These are phyloP conservation scores for Tetrapisispora arboricola DNA, from an alignment of 805 yeast species.

Conservation along the genomic window DNA sequence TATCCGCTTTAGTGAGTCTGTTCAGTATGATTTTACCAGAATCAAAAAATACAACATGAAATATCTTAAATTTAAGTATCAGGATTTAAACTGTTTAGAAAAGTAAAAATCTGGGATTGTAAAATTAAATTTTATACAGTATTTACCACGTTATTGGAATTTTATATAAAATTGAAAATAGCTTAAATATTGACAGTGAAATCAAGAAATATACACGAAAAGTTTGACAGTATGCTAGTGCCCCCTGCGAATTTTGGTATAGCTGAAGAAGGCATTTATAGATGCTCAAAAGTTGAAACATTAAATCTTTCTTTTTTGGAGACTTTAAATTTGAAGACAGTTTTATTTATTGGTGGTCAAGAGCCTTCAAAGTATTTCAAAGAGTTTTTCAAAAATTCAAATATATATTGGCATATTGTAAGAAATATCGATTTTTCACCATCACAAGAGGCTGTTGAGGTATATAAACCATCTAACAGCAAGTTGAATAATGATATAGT, in stretches of 20 bases:
- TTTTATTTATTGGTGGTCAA: constrained; percentile 75
- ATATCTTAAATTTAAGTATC: too few species aligned
- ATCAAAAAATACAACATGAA: too few species aligned
- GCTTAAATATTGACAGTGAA: background rate
- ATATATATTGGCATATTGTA: constrained; percentile 37
- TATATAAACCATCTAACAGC: constrained; percentile 3
- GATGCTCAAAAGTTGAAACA: constrained; percentile 71
- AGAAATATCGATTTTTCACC: constrained; percentile 25
- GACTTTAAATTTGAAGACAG: constrained; percentile 56
- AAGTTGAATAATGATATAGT: constrained; percentile 9
- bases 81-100: too few species aligned
- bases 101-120: too few species aligned
- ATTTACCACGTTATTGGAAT: too few species aligned
- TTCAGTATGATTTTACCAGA: too few species aligned
- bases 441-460: constrained; percentile 5
- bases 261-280: constrained; percentile 77
- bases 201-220: background rate
- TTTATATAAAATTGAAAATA: too few species aligned
- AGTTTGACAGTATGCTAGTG: constrained; percentile 49
- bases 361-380: constrained; percentile 66
- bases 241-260: constrained; percentile 91
- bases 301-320: constrained; percentile 69
- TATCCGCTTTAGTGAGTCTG: too few species aligned
- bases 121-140: too few species aligned
- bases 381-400: constrained; percentile 49